These are phyloP conservation scores for Davidsoniella virescens DNA, from an alignment of 2,329 filamentous ascomycete genomes.

Conservation along the genomic window DNA sequence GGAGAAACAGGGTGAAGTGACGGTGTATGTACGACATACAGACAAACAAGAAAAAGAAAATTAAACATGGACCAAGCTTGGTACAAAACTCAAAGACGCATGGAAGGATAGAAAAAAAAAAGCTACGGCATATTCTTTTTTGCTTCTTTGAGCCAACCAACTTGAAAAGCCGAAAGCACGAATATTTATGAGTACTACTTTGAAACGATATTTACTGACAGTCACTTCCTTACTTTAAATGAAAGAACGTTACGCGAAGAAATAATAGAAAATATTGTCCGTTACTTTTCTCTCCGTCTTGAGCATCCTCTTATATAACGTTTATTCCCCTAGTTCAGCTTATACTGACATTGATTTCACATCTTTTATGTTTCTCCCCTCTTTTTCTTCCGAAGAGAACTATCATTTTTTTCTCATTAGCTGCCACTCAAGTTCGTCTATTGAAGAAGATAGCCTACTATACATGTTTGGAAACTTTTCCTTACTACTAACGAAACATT, in stretches of 20 bases:
- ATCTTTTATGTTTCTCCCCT: not conserved
- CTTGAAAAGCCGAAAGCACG: no score
- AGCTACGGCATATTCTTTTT: not conserved
- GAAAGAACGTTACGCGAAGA: no score
- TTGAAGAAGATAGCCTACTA: no score
- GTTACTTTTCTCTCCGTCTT: not conserved
- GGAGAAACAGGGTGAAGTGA: no score
- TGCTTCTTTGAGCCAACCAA: not conserved
- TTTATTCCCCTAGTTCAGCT: not conserved
- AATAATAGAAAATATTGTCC: not conserved
- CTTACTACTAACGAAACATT: no score
- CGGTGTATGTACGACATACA: no score
- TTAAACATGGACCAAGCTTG: not conserved
- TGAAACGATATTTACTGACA: no score
- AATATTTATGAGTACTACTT: not conserved
- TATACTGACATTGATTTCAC: not conserved
- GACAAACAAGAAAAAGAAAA: not conserved
- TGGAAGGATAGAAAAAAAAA: not conserved
- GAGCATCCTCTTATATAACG: not conserved
- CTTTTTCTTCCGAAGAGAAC: not conserved
- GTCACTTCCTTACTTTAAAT: no score
- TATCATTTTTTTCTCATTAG: not conserved
- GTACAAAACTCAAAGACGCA: not conserved
- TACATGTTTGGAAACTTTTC: no score
- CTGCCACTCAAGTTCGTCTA: not conserved